phyloP scores from a whole-genome alignment of 192 early-diverging fungal species.

The Mortierella hygrophila region DNA sequence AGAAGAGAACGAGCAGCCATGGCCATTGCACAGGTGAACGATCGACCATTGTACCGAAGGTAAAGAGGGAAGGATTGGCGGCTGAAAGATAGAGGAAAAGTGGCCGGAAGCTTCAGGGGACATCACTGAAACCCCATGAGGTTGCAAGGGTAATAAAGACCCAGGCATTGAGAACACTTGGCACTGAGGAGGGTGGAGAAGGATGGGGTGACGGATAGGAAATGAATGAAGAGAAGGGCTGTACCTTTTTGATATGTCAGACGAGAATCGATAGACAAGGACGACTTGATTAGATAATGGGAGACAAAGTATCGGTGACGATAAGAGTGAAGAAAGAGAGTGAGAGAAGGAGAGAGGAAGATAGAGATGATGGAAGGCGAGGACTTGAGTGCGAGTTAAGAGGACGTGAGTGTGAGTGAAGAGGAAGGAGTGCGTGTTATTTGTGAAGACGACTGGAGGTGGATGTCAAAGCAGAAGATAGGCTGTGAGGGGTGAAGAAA shows the following conservation, averaged over 20 bases:
- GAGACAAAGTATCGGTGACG: too few species aligned
- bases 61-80: too few species aligned
- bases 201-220: neutral
- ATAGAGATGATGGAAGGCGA: neutral
- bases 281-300: neutral
- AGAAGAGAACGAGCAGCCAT: too few species aligned
- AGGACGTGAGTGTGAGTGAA: neutral
- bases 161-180: neutral
- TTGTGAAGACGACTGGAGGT: neutral
- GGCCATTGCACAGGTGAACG: too few species aligned
- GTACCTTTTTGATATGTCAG: constrained; percentile 1
- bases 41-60: too few species aligned
- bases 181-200: neutral
- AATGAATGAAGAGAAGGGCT: neutral
- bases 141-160: neutral
- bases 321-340: neutral
- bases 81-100: too few species aligned
- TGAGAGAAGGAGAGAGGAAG: too few species aligned
- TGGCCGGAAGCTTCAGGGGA: too few species aligned
- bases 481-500: neutral
- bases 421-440: neutral
- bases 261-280: neutral
- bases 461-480: constrained; percentile 1
- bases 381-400: neutral
- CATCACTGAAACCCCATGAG: too few species aligned